phyloP scores from a whole-genome alignment of 2,329 filamentous ascomycete species.

The Trichophyton rubrum region DNA sequence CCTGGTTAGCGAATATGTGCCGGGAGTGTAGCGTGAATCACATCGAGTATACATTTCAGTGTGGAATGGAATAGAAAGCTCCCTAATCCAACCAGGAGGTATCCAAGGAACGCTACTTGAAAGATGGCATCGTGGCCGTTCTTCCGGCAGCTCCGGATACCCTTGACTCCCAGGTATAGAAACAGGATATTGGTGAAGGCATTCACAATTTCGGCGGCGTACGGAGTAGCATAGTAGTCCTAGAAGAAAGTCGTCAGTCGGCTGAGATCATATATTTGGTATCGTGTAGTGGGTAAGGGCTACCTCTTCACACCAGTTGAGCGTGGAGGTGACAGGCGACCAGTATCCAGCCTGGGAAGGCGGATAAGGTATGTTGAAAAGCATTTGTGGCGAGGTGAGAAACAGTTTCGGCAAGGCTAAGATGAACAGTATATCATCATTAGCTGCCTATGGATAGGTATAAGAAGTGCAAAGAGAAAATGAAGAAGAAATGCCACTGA shows the following conservation, averaged over 20 bases:
- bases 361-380: constrained; percentile 29
- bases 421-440: neutral
- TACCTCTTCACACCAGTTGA: constrained; percentile 74
- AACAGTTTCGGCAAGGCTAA: neutral
- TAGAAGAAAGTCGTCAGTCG: constrained; percentile 23
- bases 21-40: neutral
- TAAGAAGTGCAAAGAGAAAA: neutral
- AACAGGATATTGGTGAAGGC: constrained; percentile 75
- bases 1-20: constrained; percentile 15
- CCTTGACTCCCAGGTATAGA: constrained; percentile 62
- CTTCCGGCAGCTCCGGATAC: constrained; percentile 58
- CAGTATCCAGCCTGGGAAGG: constrained; percentile 47
- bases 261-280: neutral
- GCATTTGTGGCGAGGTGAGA: constrained; percentile 18
- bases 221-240: constrained; percentile 64
- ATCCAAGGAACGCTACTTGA: constrained; percentile 51
- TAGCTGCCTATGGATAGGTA: neutral
- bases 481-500: neutral
- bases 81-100: constrained; percentile 48
- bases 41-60: constrained; percentile 41
- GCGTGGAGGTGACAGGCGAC: constrained; percentile 56
- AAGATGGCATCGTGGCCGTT: constrained; percentile 68
- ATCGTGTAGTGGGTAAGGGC: constrained; percentile 8
- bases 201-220: constrained; percentile 66
- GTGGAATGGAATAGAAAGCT: constrained; percentile 54